Percentiles rank a stretch among this genome's conserved stretches.
These are phyloP conservation scores for Pseudogymnoascus destructans DNA, from an alignment of 2,329 filamentous ascomycete genomes.

Conservation along the genomic window DNA sequence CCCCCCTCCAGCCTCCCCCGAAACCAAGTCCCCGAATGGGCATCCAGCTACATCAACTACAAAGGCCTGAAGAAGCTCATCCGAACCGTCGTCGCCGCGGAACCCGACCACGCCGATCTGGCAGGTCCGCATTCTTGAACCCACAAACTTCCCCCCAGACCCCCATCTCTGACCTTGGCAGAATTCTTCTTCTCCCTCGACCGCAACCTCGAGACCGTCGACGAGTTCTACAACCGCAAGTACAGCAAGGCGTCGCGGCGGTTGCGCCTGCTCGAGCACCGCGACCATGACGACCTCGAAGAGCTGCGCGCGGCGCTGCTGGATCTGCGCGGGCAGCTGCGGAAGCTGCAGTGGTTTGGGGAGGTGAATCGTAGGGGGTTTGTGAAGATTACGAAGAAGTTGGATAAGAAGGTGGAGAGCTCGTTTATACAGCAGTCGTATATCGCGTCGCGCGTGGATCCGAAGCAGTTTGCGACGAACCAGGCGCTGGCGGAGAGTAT, in stretches of 20 bases:
- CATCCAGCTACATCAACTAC: slow-evolving; percentile 74
- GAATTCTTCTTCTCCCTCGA: slow-evolving; percentile 96
- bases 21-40: slow-evolving; percentile 82
- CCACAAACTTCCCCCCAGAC: slow-evolving; percentile 14
- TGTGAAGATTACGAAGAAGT: slow-evolving; percentile 96
- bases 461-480: slow-evolving; percentile 75
- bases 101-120: slow-evolving; percentile 60
- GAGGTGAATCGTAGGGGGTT: slow-evolving; percentile 94
- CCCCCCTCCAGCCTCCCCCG: slow-evolving; percentile 47
- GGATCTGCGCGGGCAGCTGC: slow-evolving; percentile 72
- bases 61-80: slow-evolving; percentile 91
- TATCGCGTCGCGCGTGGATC: slow-evolving; percentile 79
- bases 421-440: slow-evolving; percentile 73
- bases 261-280: slow-evolving; percentile 63
- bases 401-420: slow-evolving; percentile 83
- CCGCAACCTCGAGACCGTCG: slow-evolving; percentile 92
- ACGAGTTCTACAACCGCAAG: slow-evolving; percentile 94
- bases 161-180: slow-evolving; percentile 36
- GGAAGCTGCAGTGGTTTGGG: slow-evolving; percentile 94
- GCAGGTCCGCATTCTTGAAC: slow-evolving; percentile 54
- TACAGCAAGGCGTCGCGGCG: slow-evolving; percentile 73
- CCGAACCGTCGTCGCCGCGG: slow-evolving; percentile 58
- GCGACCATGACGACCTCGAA: slow-evolving; percentile 81
- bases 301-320: slow-evolving; percentile 83
- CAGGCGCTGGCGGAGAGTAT: slow-evolving; percentile 42